Evolutionary conservation across 2,329 filamentous ascomycete genomes (phyloP).

Genomic region (Trichoderma semiorbis): DNA sequence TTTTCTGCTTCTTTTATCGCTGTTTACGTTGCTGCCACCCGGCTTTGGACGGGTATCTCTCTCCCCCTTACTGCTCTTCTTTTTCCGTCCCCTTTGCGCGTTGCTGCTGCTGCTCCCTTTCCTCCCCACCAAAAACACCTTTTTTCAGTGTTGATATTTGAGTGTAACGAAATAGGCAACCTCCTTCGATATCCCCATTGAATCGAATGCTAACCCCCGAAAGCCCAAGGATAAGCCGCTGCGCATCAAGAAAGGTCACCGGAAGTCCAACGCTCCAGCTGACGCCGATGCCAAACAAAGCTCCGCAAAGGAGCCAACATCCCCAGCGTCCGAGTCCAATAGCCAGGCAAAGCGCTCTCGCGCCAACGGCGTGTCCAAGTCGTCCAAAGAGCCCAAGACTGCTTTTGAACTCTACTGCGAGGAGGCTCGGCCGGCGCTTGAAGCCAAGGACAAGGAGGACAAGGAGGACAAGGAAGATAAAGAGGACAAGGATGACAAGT

Average conservation of each 20-base stretch:
- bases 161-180: constrained; percentile 32
- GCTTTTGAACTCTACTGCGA: constrained; percentile 56
- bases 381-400: constrained; percentile 40
- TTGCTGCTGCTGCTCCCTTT: constrained; percentile 1
- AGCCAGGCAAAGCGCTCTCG: constrained; percentile 31
- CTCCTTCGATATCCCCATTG: constrained; percentile 32
- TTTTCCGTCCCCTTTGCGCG: not conserved
- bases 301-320: constrained; percentile 46
- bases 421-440: constrained; percentile 44
- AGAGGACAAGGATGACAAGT: constrained; percentile 38
- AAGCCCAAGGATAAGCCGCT: constrained; percentile 77
- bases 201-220: constrained; percentile 35
- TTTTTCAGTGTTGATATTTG: constrained; percentile 34
- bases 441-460: constrained; percentile 41
- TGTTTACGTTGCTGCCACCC: not conserved
- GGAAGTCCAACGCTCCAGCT: constrained; percentile 53
- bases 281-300: constrained; percentile 42
- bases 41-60: not conserved
- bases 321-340: constrained; percentile 49
- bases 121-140: constrained; percentile 6
- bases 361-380: constrained; percentile 41
- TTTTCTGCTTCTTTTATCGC: not conserved
- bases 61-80: not conserved
- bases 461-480: constrained; percentile 33
- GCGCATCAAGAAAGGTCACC: constrained; percentile 68